Conservation (phyloP, 83 land plant species). For the Diphasiastrum complanatum region DNA sequence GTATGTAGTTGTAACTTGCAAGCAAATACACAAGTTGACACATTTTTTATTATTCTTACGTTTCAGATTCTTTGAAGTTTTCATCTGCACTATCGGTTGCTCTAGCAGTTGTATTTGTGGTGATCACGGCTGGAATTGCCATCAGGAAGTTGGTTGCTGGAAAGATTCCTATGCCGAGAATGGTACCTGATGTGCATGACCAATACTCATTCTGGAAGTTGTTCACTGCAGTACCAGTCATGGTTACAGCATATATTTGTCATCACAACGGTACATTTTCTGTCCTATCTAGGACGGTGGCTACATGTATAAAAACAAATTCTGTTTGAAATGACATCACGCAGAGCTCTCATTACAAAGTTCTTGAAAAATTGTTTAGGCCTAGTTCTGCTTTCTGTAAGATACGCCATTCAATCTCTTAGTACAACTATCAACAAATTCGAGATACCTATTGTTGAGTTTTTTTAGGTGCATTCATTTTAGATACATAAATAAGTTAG, state of each 20-base stretch:
- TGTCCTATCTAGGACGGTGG: neutral
- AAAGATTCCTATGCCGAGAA: conserved; percentile 40
- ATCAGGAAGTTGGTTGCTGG: conserved; percentile 48
- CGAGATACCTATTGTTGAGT: too few relatives aligned
- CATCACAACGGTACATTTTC: conserved; percentile 62
- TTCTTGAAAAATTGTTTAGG: too few relatives aligned
- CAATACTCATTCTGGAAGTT: conserved; percentile 66
- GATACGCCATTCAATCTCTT: too few relatives aligned
- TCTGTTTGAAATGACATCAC: neutral
- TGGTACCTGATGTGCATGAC: conserved; percentile 53
- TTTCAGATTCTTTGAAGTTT: conserved; percentile 66
- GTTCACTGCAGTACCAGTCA: conserved; percentile 75
- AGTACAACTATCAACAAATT: too few relatives aligned
- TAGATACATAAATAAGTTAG: too few relatives aligned
- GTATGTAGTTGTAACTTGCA: neutral
- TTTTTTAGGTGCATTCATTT: too few relatives aligned
- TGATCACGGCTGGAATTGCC: conserved; percentile 54
- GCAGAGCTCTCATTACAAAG: conserved; percentile 4
- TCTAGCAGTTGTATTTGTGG: conserved; percentile 79
- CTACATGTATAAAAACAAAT: neutral
- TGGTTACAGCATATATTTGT: conserved; percentile 86
- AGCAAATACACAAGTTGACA: too few relatives aligned
- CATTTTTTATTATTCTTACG: neutral
- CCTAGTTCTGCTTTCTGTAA: too few relatives aligned
- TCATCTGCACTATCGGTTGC: conserved; percentile 87